Percentiles rank a stretch among this genome's conserved stretches.
Conservation (phyloP, 1,139 yeast species). For the Nakaseomyces kungkrabaensis region DNA sequence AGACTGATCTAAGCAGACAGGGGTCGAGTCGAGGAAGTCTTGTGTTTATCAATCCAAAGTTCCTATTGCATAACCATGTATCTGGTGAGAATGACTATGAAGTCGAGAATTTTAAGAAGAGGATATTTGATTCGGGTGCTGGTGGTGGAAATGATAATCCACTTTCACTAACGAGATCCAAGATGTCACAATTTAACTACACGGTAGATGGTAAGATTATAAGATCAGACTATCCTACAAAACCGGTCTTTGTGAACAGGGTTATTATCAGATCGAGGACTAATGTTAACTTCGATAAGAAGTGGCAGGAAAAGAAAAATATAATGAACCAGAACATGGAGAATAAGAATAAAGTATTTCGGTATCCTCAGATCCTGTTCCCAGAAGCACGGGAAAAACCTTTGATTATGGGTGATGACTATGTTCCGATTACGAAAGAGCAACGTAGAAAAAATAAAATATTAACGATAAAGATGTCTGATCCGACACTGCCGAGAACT, state of each 20-base stretch:
- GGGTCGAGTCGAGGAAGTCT: not conserved
- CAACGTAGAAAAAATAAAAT: conserved; percentile 20
- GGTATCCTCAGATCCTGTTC: conserved; percentile 17
- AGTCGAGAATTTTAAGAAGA: not conserved
- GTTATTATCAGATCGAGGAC: conserved; percentile 24
- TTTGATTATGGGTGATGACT: conserved; percentile 14
- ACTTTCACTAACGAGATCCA: not conserved
- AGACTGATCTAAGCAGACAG: not conserved
- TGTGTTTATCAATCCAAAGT: not conserved
- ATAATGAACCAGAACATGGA: conserved; percentile 14
- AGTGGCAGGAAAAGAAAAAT: conserved; percentile 16
- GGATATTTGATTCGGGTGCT: not conserved
- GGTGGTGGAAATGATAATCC: not conserved
- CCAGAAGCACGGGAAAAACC: conserved; percentile 8
- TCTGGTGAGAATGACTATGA: conserved; percentile 2
- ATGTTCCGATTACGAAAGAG: conserved; percentile 19
- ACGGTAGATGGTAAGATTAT: conserved; percentile 23
- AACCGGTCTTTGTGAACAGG: conserved; percentile 23
- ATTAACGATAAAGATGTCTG: conserved; percentile 19
- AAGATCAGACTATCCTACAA: conserved; percentile 27
- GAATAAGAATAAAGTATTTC: conserved; percentile 12
- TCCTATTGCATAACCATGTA: conserved; percentile 2
- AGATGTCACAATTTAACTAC: conserved; percentile 13
- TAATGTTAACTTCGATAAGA: conserved; percentile 16
- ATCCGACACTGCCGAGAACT: conserved; percentile 36